phyloP scores from a whole-genome alignment of 163 green algal species.

The Prototheca cutis region DNA sequence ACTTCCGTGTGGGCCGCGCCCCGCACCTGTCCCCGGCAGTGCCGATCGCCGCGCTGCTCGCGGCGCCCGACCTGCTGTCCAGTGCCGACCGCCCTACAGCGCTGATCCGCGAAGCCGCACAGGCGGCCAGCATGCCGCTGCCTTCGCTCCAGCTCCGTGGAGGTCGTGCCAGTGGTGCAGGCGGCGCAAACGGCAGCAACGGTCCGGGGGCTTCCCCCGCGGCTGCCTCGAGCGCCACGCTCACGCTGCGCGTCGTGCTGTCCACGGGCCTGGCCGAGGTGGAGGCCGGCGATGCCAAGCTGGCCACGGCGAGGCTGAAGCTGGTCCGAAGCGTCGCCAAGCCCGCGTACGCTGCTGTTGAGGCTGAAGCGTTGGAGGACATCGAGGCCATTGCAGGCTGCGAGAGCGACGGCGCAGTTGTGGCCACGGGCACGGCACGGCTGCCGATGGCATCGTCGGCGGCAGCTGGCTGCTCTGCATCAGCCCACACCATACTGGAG shows the following conservation, averaged over 20 bases:
- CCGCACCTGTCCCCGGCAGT: constrained; percentile 2
- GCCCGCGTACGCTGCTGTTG: background rate
- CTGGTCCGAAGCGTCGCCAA: background rate
- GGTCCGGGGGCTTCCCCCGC: background rate
- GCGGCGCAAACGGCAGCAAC: constrained; percentile 3
- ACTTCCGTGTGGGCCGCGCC: constrained; percentile 43
- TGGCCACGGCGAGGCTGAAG: constrained; percentile 1
- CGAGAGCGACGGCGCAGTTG: too few relatives aligned
- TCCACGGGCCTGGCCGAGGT: background rate
- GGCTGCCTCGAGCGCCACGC: background rate
- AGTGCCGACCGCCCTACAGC: constrained; percentile 1
- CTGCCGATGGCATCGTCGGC: too few relatives aligned
- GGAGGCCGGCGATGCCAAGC: background rate
- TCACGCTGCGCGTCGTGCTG: background rate
- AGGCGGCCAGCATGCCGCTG: background rate
- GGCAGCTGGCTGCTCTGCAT: too few relatives aligned
- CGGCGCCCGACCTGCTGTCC: background rate
- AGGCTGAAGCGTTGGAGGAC: background rate
- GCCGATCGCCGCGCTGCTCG: constrained; percentile 11
- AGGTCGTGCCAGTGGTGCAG: background rate
- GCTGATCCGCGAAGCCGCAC: constrained; percentile 5
- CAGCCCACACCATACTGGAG: too few relatives aligned
- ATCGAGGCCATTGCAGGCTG: too few relatives aligned
- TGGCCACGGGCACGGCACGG: too few relatives aligned
- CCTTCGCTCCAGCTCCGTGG: background rate